Percentiles rank a stretch among this genome's conserved stretches.
Conservation (phyloP, 805 yeast species). For the Yamadazyma takamatsuzukensis region DNA sequence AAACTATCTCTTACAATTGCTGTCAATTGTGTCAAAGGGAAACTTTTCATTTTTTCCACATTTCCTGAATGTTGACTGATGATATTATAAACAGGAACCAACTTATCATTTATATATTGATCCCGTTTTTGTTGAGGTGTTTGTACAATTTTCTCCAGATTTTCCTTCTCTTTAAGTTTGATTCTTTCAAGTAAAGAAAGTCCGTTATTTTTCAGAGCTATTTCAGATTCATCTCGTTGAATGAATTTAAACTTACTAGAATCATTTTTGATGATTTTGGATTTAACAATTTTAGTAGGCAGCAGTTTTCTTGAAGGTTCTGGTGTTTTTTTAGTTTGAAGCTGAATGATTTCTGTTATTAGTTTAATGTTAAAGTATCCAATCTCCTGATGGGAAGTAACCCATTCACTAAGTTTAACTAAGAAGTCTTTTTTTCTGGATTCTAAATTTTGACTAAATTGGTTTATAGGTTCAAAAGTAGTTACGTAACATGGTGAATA, state of each 20-base stretch:
- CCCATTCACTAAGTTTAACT: slow-evolving; percentile 19
- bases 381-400: slow-evolving; percentile 13
- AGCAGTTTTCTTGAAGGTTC: slow-evolving; percentile 7
- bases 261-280: slow-evolving; percentile 26
- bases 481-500: slow-evolving; percentile 13
- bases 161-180: slow-evolving; percentile 29
- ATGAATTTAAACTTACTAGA: slow-evolving; percentile 34
- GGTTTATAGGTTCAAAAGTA: slow-evolving; percentile 7
- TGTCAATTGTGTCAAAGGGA: slow-evolving; percentile 22
- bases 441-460: slow-evolving; percentile 6
- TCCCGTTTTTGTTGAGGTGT: slow-evolving; percentile 21
- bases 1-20: slow-evolving; percentile 32
- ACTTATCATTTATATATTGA: slow-evolving; percentile 23
- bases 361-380: slow-evolving; percentile 6
- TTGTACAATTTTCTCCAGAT: slow-evolving; percentile 12
- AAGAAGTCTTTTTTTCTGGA: slow-evolving; percentile 18
- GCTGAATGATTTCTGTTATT: slow-evolving; percentile 5
- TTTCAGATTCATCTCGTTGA: slow-evolving; percentile 18
- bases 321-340: too few relatives aligned
- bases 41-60: slow-evolving; percentile 7
- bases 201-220: slow-evolving; percentile 20
- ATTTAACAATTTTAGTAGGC: slow-evolving; percentile 17
- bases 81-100: slow-evolving; percentile 30
- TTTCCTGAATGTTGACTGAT: slow-evolving; percentile 23
- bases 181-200: slow-evolving; percentile 35